These are phyloP conservation scores for Termitomyces sp. DNA, from an alignment of 768 basidiomycete species.

Conservation along the genomic window DNA sequence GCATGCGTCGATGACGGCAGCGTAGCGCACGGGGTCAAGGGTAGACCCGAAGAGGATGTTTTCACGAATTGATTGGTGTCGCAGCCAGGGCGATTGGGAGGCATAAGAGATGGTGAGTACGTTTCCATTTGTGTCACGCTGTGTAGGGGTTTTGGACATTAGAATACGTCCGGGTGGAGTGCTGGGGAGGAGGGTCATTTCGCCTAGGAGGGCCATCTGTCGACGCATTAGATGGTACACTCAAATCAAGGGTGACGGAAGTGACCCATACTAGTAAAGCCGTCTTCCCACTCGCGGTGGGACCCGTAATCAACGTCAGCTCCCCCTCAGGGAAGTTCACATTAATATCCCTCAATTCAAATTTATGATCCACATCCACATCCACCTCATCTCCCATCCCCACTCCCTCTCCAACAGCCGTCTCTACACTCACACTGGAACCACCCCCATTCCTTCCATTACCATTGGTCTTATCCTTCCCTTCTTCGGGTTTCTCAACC, in stretches of 20 bases:
- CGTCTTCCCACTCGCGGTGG: slow-evolving; percentile 81
- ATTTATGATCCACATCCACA: slow-evolving; percentile 28
- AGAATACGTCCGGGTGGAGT: slow-evolving; percentile 38
- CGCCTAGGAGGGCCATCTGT: slow-evolving; percentile 68
- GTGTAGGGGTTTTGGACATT: slow-evolving; percentile 59
- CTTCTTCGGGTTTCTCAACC: slow-evolving; percentile 22
- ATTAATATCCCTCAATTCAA: slow-evolving; percentile 62
- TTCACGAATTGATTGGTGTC: slow-evolving; percentile 68
- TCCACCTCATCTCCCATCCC: slow-evolving; percentile 8
- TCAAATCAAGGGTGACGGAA: not conserved
- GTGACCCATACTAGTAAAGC: slow-evolving; percentile 55
- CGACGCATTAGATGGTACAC: not conserved
- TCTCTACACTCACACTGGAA: slow-evolving; percentile 12
- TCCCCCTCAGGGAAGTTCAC: slow-evolving; percentile 68
- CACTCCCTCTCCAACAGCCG: slow-evolving; percentile 11
- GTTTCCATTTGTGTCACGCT: slow-evolving; percentile 53
- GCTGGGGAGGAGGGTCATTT: slow-evolving; percentile 47
- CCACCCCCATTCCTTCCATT: not conserved
- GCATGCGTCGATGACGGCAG: slow-evolving; percentile 76
- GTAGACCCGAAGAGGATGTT: slow-evolving; percentile 80
- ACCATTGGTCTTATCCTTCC: slow-evolving; percentile 8
- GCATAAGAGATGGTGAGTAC: slow-evolving; percentile 67
- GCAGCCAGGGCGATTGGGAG: slow-evolving; percentile 66
- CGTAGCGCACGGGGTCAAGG: slow-evolving; percentile 67
- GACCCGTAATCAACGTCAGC: slow-evolving; percentile 68